Evolutionary conservation across 177 flowering plant genomes (phyloP), one percentile per base, ranked within the genome.

Genomic region (Telopea speciosissima): DNA sequence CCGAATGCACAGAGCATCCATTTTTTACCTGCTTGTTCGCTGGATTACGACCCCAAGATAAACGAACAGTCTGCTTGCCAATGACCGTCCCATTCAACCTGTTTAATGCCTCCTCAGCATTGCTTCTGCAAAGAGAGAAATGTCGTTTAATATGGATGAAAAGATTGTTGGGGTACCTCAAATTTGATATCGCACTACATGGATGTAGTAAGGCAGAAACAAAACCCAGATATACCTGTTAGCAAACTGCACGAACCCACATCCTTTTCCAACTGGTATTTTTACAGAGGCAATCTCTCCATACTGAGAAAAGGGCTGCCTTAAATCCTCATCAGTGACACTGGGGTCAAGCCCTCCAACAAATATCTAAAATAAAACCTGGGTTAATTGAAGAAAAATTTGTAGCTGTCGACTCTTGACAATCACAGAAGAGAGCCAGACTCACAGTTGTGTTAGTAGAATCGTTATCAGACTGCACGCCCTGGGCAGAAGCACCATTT

Each of bases 31-130:
- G 98, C 81, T 90, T 96, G 78, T 90, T 96, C 56, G 92, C 97
- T 66, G 97, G 93, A 77, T 88, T 96, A 24, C 97, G 97, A 42
- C 99, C 99, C 99, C 99, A 96, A 63, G 99, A 93, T 72, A 96
- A 95, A 5, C 98, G 93, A 59, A 93, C 96, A 0, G 96, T 88
- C 81, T 90, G 97, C 75, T 89, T 90, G 44, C 98, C 97, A 61
- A 93, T 88, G 33, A 83, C 83, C 19, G 92, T 76, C 25, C 93
- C 96, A 74, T 84, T 91, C 81, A 92, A 78, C 69, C 82, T 88
- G 79, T 84, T 82, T 76, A 90, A 78, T 25, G 96, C 96, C 70
- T 88, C 96, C 77, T 91, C 97, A 54, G 98, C 99, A 79, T 86
- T 80, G 71, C 71, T 81, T 77, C 99, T 96, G 92, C 54, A 71